These are phyloP conservation scores for Cryptosporidium canis DNA, from an alignment of 169 alveolate species.

Conservation along the genomic window DNA sequence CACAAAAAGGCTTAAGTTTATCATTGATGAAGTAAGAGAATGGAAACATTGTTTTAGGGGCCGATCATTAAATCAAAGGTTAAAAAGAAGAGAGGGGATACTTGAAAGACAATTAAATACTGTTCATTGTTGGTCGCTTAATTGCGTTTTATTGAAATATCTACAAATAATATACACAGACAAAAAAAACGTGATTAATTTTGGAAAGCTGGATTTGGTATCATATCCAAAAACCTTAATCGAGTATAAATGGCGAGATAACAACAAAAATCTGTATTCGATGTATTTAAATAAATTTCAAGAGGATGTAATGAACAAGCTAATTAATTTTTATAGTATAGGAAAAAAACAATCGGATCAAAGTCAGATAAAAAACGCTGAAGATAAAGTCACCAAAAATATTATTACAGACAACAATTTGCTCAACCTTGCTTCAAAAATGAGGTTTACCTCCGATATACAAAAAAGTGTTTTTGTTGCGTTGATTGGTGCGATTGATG, in stretches of 20 bases:
- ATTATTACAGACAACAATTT: neutral
- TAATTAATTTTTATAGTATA: neutral
- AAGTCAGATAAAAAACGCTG: neutral
- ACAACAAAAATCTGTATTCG: neutral
- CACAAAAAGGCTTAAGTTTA: slow-evolving; percentile 8
- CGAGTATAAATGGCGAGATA: slow-evolving; percentile 23
- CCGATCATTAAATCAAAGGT: neutral
- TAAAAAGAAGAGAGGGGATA: slow-evolving; percentile 31
- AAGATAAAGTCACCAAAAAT: neutral
- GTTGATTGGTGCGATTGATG: slow-evolving; percentile 37
- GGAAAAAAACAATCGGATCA: neutral
- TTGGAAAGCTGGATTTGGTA: neutral
- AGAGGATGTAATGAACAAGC: neutral
- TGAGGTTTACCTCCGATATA: slow-evolving; percentile 54
- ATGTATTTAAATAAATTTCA: neutral
- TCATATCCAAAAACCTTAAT: slow-evolving; percentile 40
- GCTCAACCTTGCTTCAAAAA: slow-evolving; percentile 32
- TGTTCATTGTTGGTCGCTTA: slow-evolving; percentile 29
- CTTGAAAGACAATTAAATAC: slow-evolving; percentile 41
- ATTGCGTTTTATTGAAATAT: neutral
- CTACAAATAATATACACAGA: neutral
- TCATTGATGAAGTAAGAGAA: slow-evolving; percentile 45
- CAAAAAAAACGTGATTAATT: neutral
- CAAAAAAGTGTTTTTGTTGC: slow-evolving; percentile 67
- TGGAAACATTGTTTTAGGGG: slow-evolving; percentile 16